Base-by-base conservation (phyloP, 2,329 filamentous ascomycete genomes). In the Chrysosporium keratinophilum region DNA sequence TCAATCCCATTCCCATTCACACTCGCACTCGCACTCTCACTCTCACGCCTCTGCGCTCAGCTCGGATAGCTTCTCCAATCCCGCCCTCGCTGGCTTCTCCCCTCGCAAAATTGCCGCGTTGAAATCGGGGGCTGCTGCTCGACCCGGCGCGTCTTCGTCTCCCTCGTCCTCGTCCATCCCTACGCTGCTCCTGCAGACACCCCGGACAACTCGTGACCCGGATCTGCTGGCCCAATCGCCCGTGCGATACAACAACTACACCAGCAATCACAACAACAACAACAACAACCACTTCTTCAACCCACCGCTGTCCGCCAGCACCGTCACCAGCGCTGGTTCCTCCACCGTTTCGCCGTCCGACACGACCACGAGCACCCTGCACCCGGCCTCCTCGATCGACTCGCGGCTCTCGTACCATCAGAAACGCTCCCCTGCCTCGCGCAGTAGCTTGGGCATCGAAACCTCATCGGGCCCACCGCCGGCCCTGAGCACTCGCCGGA, bases 381-480 rank as follows among this genome's bases (percentile, higher is more conserved):
- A 52, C 14, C 49, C 60, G 59, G 28, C 59, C 58, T 52, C 62
- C 55, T 57, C 60, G 55, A 41, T 50, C 58, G 55, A 58, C 57
- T 49, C 43, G 39, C 50, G 54, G 43, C 54, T 55, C 34, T 56
- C 58, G 23, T 56, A 53, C 35, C 55, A 56, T 40, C 55, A 56
- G 35, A 67, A 67, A 65, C 64, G 70, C 58, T 68, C 74, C 31
- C 75, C 74, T 40, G 73, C 74, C 20, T 76, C 74, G 47, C 70
- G 70, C 58, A 74, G 71, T 59, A 73, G 70, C 51, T 68, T 74
- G 69, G 74, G 74, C 60, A 74, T 77, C 68, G 72, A 74, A 62
- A 75, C 72, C 31, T 71, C 68, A 54, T 66, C 70, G 61, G 76
- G 75, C 56, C 75, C 76, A 44, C 75, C 75, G 50, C 72, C 76